These are phyloP conservation scores for Stentor roeselii DNA, from an alignment of 73 alveolate species.

Conservation along the genomic window DNA sequence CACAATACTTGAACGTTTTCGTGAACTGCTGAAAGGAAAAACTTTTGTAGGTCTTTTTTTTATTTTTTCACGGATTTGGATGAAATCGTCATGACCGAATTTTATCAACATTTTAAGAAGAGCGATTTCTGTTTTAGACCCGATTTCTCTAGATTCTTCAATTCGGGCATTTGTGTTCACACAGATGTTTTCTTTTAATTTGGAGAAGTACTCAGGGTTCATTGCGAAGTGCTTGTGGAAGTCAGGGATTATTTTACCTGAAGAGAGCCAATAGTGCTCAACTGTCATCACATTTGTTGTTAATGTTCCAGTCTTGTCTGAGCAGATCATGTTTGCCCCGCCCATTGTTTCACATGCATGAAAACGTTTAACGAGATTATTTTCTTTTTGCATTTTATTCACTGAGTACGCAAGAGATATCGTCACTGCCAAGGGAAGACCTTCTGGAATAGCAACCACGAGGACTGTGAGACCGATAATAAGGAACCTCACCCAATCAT, in stretches of 20 bases:
- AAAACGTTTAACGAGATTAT: conserved; percentile 79
- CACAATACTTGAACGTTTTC: conserved; percentile 86
- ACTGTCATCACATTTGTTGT: conserved; percentile 84
- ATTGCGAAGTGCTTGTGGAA: neutral
- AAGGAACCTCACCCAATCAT: conserved; percentile 65
- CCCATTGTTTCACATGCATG: conserved; percentile 90
- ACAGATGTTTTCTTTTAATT: conserved; percentile 84
- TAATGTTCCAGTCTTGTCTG: no score
- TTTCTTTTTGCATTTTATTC: conserved; percentile 89
- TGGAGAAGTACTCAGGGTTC: conserved; percentile 80
- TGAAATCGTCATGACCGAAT: no score
- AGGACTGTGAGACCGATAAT: conserved; percentile 80
- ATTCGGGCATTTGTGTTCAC: conserved; percentile 2
- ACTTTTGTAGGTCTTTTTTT: conserved; percentile 38
- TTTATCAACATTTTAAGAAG: conserved; percentile 49
- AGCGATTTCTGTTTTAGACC: conserved; percentile 78
- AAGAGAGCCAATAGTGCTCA: conserved; percentile 3
- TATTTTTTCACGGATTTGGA: conserved; percentile 31
- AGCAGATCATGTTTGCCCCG: conserved; percentile 81
- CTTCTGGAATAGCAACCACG: conserved; percentile 98
- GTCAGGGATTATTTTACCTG: neutral
- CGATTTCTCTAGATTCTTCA: conserved; percentile 49
- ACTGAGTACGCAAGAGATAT: no score
- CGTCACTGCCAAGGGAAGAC: conserved; percentile 98
- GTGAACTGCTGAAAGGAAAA: conserved; percentile 84